Evolutionary conservation across 2,329 filamentous ascomycete genomes (phyloP), one percentile per base, ranked within the genome.

Genomic region (Myriosclerotinia duriaeana): DNA sequence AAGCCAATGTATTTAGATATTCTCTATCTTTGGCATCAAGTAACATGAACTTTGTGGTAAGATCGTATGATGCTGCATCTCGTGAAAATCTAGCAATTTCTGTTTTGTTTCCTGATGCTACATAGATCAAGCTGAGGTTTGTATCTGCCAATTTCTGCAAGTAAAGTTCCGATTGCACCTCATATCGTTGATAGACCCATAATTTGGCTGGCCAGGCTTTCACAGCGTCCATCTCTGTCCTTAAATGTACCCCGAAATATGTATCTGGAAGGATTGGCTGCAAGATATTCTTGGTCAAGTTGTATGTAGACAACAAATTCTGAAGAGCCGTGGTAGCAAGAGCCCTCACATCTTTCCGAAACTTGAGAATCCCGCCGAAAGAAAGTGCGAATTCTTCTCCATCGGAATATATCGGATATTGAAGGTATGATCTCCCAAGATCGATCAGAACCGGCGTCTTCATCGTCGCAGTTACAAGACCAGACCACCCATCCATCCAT

Each of bases 21-120:
- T 65, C 65, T 1, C 73, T 67, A 55, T 81, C 80, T 0, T 53
- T 63, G 1, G 70, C 58, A 65, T 76, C 73, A 3, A 84, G 76
- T 1, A 84, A 69, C 38, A 81, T 77, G 20, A 73, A 68, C 71
- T 82, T 83, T 12, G 76, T 76, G n/a, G 72, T 77, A 9, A 82
- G 68, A 48, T 75, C 72, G 15, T 77, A 75, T 8, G 66, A 50
- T 26, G 67, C 64, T 5, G 79, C 80, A 64, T 78, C 78, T 14
- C 70, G 66, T 1, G 71, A 67, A 67, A 84, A 81, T 3, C 68
- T 68, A 0, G 72, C 70, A 5, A 79, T 73, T 61, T 82, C 76
- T 5, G 71, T 64, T 1, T 69, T 71, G n/a, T 78, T 77, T 5
- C 80, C 80, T 0, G 78, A 79, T 17, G 80, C 80, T 20, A 82